Evolutionary conservation across 305 asterid species (phyloP).

Genomic region (Solanum hybrid): DNA sequence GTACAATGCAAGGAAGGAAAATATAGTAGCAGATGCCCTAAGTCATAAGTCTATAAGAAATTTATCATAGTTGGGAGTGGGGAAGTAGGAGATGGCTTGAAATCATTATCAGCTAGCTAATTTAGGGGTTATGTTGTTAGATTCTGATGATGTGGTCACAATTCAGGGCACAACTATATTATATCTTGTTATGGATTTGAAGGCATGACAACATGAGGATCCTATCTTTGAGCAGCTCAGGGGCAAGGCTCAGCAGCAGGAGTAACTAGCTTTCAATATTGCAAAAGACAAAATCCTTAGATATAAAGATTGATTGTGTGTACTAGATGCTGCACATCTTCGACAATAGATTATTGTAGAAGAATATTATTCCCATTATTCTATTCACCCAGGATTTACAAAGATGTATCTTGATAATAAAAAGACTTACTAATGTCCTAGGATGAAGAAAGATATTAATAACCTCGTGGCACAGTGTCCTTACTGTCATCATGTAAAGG

Average conservation of each 20-base stretch:
- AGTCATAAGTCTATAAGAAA: not conserved
- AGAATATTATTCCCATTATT: not conserved
- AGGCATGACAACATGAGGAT: not conserved
- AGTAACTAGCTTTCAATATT: not conserved
- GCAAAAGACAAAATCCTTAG: not conserved
- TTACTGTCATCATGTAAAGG: not conserved
- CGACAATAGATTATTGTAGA: not conserved
- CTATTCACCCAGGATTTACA: not conserved
- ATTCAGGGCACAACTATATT: not conserved
- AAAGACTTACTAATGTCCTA: not conserved
- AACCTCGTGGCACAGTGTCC: not conserved
- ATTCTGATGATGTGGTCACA: not conserved
- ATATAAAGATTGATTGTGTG: not conserved
- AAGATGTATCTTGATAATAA: not conserved
- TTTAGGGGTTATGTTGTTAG: not conserved
- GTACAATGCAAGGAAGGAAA: not conserved
- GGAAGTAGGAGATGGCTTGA: not conserved
- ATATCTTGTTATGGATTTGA: not conserved
- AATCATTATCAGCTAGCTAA: too few relatives aligned
- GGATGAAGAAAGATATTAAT: not conserved
- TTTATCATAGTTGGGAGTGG: not conserved
- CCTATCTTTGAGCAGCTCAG: not conserved
- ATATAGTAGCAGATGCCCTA: too few relatives aligned
- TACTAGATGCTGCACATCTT: not conserved
- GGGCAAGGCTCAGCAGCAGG: not conserved